Base-by-base conservation (phyloP, 768 basidiomycete genomes). In the Lentinula sp. region DNA sequence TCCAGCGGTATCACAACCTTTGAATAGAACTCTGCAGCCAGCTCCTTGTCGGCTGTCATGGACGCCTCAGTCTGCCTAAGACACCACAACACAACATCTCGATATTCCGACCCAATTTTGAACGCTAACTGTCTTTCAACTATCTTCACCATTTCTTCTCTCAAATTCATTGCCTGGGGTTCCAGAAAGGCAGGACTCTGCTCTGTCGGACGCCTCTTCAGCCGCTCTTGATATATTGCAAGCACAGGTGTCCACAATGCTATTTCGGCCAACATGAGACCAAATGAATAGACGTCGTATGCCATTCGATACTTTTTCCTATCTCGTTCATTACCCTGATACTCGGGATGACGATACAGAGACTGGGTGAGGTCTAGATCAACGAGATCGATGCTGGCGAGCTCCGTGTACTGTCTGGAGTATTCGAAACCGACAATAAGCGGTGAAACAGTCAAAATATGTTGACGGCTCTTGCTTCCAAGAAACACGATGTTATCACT, bases 281-380 rank as follows among this genome's bases (percentile, higher is more conserved):
- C 62, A 32, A 63, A 63, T 13, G 62, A 54, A 57, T 60, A 63
- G 21, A 63, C 56, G 35, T 63, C 62, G 48, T 60, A 63, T 31
- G 52, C 62, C 53, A 63, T 63, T 10, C 62, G 59, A 46, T 63
- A 63, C 37, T 56, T 56, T 35, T 43, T 43, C n/a, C 54, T 39
- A 32, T 43, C 54, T 15, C 54, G n/a, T 21, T 43, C 37, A 16
- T 56, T 56, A 15, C 54, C 59, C 28, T 56, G 62, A 21, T 63
- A 63, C 18, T 49, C 45, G 6, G 62, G 62, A 39, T 63, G 62
- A 11, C 59, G 62, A 28, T 63, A 63, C 15, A 63, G 46, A 23
- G 59, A 52, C 15, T 57, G 43, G 9, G 13, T 48, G 40, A 46
- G 52, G 43, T 37, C 42, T 18, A 46, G 5, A 4, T 45, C 4